Evolutionary conservation across 2,329 filamentous ascomycete genomes (phyloP).

Genomic region (Diaporthe eres): DNA sequence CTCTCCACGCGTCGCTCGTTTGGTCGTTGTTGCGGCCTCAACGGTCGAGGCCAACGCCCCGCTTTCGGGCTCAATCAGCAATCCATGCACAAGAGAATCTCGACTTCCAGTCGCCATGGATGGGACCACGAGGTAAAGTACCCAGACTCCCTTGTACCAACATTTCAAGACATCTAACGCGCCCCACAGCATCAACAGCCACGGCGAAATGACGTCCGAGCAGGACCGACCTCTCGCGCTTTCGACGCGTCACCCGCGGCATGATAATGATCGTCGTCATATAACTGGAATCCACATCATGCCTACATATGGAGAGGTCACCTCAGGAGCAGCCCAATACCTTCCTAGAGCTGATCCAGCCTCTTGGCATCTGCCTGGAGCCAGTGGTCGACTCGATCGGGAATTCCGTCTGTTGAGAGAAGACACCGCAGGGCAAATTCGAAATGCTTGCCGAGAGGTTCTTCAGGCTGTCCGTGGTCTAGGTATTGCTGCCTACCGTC

Average conservation of each 20-base stretch:
- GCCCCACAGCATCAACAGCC: background rate
- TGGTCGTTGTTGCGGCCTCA: fast-evolving
- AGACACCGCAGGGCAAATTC: constrained; percentile 67
- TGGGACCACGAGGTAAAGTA: background rate
- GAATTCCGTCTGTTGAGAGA: constrained; percentile 70
- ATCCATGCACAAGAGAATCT: too few relatives aligned
- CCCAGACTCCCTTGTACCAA: background rate
- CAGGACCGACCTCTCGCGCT: constrained; percentile 37
- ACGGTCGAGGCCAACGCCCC: fast-evolving
- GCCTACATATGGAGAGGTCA: constrained; percentile 59
- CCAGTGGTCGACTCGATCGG: constrained; percentile 64
- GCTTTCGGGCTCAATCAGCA: too few relatives aligned
- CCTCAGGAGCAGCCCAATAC: constrained; percentile 53
- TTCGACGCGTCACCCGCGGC: constrained; percentile 47
- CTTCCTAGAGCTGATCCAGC: constrained; percentile 55
- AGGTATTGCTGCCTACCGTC: constrained; percentile 7
- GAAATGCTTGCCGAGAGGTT: constrained; percentile 60
- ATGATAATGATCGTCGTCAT: constrained; percentile 61
- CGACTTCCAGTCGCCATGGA: background rate
- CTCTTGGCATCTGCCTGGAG: constrained; percentile 57
- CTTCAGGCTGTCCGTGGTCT: constrained; percentile 51
- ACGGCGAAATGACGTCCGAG: background rate
- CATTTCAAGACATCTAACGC: background rate
- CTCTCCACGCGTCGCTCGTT: background rate
- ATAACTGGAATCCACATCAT: constrained; percentile 61